phyloP scores from a whole-genome alignment of 1,284 basidiomycete species.

The Moesziomyces antarcticus region DNA sequence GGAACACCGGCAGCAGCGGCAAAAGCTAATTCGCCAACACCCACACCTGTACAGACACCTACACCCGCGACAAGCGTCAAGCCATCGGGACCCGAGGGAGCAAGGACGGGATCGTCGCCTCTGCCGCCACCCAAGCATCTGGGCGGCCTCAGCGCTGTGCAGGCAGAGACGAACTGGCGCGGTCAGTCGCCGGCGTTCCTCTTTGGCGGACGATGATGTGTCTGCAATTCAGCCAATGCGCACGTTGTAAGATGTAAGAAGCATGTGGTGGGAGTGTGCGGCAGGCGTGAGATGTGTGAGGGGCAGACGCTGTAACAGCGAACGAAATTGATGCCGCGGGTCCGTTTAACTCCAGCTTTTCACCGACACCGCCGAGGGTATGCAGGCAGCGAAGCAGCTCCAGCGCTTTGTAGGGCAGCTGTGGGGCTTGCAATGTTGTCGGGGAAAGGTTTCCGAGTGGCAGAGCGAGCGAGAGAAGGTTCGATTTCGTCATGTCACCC shows the following conservation, averaged over 20 bases:
- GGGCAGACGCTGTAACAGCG: neutral
- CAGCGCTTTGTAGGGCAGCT: too few relatives aligned
- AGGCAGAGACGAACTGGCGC: slow-evolving; percentile 36
- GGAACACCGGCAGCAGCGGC: slow-evolving; percentile 18
- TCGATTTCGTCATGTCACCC: too few relatives aligned
- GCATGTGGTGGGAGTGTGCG: neutral
- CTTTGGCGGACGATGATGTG: slow-evolving; percentile 31
- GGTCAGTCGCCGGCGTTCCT: slow-evolving; percentile 46
- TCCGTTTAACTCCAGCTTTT: slow-evolving; percentile 2
- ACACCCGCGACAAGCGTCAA: neutral
- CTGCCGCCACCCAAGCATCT: slow-evolving; percentile 45
- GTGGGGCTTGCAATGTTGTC: too few relatives aligned
- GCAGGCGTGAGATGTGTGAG: neutral
- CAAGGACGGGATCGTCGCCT: slow-evolving; percentile 17
- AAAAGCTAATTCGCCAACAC: slow-evolving; percentile 15
- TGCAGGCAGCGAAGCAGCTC: too few relatives aligned
- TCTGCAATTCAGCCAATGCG: neutral
- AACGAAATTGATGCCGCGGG: neutral
- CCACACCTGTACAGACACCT: slow-evolving; percentile 11
- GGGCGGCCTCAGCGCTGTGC: slow-evolving; percentile 8
- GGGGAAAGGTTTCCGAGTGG: too few relatives aligned
- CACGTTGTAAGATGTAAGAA: too few relatives aligned
- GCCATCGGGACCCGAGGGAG: neutral
- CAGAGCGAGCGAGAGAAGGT: too few relatives aligned
- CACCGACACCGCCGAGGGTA: neutral